A percentile compares a stretch with the other conserved stretches of the same genome.
phyloP scores from a whole-genome alignment of 2,329 filamentous ascomycete species.

The Periconia sp. region DNA sequence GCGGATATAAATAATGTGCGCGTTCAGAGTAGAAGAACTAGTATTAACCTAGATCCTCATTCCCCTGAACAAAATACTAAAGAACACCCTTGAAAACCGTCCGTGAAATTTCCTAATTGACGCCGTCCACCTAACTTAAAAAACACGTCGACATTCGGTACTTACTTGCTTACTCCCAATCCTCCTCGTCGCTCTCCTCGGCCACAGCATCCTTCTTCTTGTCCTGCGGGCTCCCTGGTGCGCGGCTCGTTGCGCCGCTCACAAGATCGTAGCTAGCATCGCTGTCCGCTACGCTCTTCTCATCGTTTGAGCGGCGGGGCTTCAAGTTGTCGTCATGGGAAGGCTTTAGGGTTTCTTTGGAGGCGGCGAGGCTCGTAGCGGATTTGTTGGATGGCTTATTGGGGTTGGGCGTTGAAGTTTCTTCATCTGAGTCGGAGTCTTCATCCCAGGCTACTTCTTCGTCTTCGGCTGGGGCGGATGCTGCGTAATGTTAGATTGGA shows the following conservation, averaged over 20 bases:
- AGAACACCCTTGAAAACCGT: too few species aligned
- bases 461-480: constrained; percentile 73
- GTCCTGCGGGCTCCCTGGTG: constrained; percentile 70
- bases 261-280: constrained; percentile 97
- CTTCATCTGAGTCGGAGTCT: constrained; percentile 61
- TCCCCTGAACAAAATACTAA: too few species aligned
- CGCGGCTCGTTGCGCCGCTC: constrained; percentile 74
- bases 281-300: constrained; percentile 86
- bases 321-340: constrained; percentile 55
- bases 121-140: not conserved
- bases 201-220: constrained; percentile 52
- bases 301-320: constrained; percentile 74
- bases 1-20: too few species aligned
- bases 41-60: too few species aligned
- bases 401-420: constrained; percentile 23
- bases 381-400: constrained; percentile 13
- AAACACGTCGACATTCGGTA: not conserved
- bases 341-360: constrained; percentile 48
- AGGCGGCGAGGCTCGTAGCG: constrained; percentile 33
- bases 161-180: constrained; percentile 69
- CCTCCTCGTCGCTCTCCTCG: constrained; percentile 73
- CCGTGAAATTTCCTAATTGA: too few species aligned
- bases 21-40: too few species aligned
- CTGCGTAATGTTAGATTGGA: constrained; percentile 14
- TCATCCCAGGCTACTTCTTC: constrained; percentile 74